Conservation (phyloP, 768 basidiomycete species). For the Russula olivacea region DNA sequence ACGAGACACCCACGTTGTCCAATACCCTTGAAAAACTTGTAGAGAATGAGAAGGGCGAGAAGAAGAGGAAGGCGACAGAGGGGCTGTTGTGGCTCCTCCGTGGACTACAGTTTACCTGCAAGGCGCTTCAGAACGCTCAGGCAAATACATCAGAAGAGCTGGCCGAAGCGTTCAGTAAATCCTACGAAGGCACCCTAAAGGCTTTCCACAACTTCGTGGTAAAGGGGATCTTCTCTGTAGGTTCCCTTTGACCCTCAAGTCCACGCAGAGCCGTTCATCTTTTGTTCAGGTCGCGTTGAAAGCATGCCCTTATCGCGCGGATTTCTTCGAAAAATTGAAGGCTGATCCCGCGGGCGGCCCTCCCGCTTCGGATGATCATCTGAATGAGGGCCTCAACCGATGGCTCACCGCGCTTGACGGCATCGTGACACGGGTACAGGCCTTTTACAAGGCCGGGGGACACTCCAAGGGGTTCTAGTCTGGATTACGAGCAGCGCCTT, state of each 20-base stretch:
- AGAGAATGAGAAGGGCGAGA: conserved; percentile 76
- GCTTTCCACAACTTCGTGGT: conserved; percentile 77
- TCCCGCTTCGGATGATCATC: conserved; percentile 38
- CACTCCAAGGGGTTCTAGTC: conserved; percentile 42
- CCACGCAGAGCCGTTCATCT: background rate
- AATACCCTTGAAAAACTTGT: conserved; percentile 80
- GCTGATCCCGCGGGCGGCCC: conserved; percentile 34
- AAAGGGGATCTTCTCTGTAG: conserved; percentile 47
- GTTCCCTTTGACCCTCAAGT: conserved; percentile 28
- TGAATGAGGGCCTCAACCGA: conserved; percentile 42
- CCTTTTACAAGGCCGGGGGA: conserved; percentile 40
- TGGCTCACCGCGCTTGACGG: conserved; percentile 50
- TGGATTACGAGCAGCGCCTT: background rate
- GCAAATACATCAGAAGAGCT: conserved; percentile 60
- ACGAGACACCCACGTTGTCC: conserved; percentile 56
- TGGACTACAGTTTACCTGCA: conserved; percentile 85
- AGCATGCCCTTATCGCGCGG: conserved; percentile 55
- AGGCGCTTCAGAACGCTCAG: conserved; percentile 68
- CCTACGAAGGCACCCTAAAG: conserved; percentile 80
- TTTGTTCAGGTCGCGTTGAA: conserved; percentile 55
- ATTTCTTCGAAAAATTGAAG: conserved; percentile 54
- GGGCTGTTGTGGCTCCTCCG: conserved; percentile 92
- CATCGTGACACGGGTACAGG: conserved; percentile 44
- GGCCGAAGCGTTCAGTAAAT: conserved; percentile 62
- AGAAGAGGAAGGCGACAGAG: conserved; percentile 84